Base-by-base conservation (phyloP, 2,329 filamentous ascomycete genomes). In the Fusarium lyarnte region DNA sequence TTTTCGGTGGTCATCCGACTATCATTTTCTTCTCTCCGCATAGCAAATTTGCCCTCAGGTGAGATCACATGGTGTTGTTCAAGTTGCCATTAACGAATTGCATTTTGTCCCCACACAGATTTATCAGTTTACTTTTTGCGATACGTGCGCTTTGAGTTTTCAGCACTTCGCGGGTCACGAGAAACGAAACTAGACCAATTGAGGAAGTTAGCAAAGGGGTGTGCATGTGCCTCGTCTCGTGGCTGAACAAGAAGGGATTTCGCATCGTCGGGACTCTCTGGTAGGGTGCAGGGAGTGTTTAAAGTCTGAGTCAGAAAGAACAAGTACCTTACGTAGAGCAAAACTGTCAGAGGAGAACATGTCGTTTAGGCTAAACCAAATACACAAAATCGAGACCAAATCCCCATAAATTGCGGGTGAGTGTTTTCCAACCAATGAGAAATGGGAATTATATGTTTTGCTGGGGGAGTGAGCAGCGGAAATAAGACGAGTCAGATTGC, bases 341-440 rank as follows among this genome's bases (percentile, higher is more conserved):
- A 23, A 72, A 59, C 51, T 41, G 43, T 27, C 53, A 47, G 52
- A 49, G 25, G n/a, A 45, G 16, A 16, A 45, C 16, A 38, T 29
- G 39, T 42, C 27, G 38, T 63, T 63, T 67, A 73, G 69, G 67
- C 72, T 74, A 70, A 74, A 70, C 42, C 42, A n/a, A 43, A 52
- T 58, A 57, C 58, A 23, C 71, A 71, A 71, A 76, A 67, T 52
- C 49, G 42, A 49, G 68, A 67, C 58, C 57, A 54, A 43, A n/a
- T 31, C 35, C 31, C 25, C 39, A 17, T 25, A 41, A 42, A 23
- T 33, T 25, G 31, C 35, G 41, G 64, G 36, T 67, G 52, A 67
- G n/a, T 33, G 36, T 31, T 29, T 35, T 45, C 25, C n/a, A 11
- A 5, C 45, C 64, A 65, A 68, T 49, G 36, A 25, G 23, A 55